Percentiles rank a stretch among this genome's conserved stretches.
These are phyloP conservation scores for Xanthoconium stramineum DNA, from an alignment of 768 basidiomycete genomes.

Conservation along the genomic window DNA sequence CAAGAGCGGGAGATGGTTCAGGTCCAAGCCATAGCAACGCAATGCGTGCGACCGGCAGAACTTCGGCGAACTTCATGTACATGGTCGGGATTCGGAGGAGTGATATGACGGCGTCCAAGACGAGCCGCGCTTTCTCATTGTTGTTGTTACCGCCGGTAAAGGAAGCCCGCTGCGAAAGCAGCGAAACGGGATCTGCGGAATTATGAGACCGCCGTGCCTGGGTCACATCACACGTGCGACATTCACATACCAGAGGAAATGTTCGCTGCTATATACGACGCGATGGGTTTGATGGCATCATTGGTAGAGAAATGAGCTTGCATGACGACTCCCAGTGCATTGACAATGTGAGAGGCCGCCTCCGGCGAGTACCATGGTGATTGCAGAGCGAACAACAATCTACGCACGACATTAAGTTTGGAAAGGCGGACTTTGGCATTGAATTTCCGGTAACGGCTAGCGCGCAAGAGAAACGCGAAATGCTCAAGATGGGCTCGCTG, in stretches of 20 bases:
- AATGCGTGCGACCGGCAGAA: conserved; percentile 77
- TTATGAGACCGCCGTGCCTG: not conserved
- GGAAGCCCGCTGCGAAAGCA: conserved; percentile 15
- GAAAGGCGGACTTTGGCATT: conserved; percentile 71
- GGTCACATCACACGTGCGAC: not conserved
- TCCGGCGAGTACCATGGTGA: conserved; percentile 70
- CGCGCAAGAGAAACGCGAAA: conserved; percentile 68
- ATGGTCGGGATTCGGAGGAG: conserved; percentile 54
- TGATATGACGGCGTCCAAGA: conserved; percentile 62
- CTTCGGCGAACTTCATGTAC: conserved; percentile 67
- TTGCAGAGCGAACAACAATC: conserved; percentile 78
- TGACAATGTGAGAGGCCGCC: conserved; percentile 44
- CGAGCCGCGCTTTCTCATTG: conserved; percentile 60
- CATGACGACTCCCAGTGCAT: conserved; percentile 59
- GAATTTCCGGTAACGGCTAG: conserved; percentile 73
- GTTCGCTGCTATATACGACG: conserved; percentile 83
- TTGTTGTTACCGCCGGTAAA: conserved; percentile 23
- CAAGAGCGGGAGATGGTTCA: conserved; percentile 58
- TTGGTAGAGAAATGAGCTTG: conserved; percentile 68
- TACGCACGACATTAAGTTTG: conserved; percentile 69
- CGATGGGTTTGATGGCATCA: conserved; percentile 78
- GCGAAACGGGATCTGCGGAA: conserved; percentile 1
- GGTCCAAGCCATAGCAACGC: conserved; percentile 77
- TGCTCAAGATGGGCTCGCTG: conserved; percentile 79
- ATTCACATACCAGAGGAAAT: conserved; percentile 56